phyloP scores from a whole-genome alignment of 2,329 filamentous ascomycete species.

The Fonsecaea pedrosoi region DNA sequence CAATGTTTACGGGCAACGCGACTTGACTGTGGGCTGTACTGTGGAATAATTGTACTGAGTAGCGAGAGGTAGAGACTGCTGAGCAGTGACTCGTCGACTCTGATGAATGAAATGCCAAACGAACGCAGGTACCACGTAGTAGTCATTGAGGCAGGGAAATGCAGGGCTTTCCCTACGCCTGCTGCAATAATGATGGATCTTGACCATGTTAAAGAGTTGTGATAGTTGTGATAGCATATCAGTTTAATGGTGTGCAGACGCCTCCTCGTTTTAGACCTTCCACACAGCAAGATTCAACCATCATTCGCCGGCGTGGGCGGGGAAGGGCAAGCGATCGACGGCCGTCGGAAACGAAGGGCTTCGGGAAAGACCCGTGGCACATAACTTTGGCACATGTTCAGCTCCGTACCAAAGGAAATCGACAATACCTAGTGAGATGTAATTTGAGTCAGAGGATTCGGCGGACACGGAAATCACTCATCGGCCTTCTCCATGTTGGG shows the following conservation, averaged over 20 bases:
- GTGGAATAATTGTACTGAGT: neutral
- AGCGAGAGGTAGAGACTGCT: conserved; percentile 13
- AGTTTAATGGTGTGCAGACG: neutral
- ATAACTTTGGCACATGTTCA: neutral
- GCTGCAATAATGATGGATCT: neutral
- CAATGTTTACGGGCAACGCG: conserved; percentile 1
- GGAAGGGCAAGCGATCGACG: conserved; percentile 21
- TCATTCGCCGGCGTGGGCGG: conserved; percentile 18
- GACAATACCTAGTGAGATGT: neutral
- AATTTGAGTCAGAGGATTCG: neutral
- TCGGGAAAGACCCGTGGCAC: neutral
- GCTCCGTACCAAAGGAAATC: neutral
- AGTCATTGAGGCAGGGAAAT: conserved; percentile 5
- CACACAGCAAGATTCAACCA: conserved; percentile 1
- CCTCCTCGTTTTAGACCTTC: neutral
- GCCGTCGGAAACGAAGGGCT: neutral
- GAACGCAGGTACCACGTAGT: neutral
- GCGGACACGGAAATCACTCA: neutral
- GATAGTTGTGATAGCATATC: neutral
- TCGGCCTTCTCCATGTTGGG: neutral
- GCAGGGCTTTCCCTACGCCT: neutral
- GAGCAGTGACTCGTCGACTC: conserved; percentile 7
- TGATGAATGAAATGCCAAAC: conserved; percentile 4
- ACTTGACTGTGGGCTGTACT: conserved; percentile 5
- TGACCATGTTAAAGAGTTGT: neutral